Evolutionary conservation across 352 stramenopile genomes (phyloP), one percentile per base, ranked within the genome.

Genomic region (Phytopythium montanum): DNA sequence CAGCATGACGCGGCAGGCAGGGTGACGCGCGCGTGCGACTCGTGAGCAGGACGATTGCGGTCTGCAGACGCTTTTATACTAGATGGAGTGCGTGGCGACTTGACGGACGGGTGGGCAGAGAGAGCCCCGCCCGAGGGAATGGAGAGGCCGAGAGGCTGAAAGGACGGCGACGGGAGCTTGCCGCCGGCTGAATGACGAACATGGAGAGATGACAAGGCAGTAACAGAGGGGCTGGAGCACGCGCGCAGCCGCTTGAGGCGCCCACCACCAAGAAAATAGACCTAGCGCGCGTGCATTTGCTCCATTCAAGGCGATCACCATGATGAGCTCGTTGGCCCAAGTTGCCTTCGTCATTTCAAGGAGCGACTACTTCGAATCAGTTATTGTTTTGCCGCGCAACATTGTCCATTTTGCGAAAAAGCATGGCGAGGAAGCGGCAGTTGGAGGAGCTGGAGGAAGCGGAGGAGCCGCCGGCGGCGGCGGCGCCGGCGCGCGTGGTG

Each of bases 341-440:
- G 44, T 50, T 50, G 44, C 44, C 29, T 21, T 33, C 44, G 12
- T 31, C 12, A 31, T 50, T 50, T 10, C n/a, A n/a, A n/a, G n/a
- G n/a, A n/a, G n/a, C n/a, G n/a, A 16, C 9, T 29, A 29, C 26
- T 19, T 25, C 25, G 21, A 23, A 25, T 46, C 39, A 46, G 39
- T 46, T 54, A 7, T 5, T 0, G 2, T 26, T 38, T 38, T 38
- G 33, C 33, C 33, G 33, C 33, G 5, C 2, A 41, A 25, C 18
- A 0, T 41, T 3, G 5, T 10, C 23, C 13, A 54, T 54, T 54
- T 56, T 54, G 6, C n/a, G n/a, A n/a, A 59, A 79, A 76, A 70
- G 18, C 44, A 52, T 83, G 76, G 71, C 69, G 77, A 74, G 72
- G 69, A 87, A 87, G 75, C 68, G 72, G 48, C 56, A 51, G 19